Conservation (phyloP, 257 asterid genomes). For the Solanum sparsipilum region DNA sequence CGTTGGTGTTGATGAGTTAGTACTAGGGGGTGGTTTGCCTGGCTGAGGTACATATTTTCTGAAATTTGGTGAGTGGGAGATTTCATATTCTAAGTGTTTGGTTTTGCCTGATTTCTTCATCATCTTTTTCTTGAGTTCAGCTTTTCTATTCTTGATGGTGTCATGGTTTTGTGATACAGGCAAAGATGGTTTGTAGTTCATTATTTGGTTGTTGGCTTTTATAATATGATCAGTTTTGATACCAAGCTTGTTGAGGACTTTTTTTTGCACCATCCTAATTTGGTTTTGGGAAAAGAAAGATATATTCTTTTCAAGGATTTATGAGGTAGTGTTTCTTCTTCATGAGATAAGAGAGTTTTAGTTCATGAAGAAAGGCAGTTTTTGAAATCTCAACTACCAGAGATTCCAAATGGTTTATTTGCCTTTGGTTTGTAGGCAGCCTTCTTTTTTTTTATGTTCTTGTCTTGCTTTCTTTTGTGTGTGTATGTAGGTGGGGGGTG, state of each 20-base stretch:
- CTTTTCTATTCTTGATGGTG: conserved; percentile 21
- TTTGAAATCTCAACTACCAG: conserved; percentile 14
- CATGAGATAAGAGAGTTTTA: neutral
- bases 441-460: neutral
- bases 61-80: neutral
- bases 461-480: neutral
- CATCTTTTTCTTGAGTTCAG: conserved; percentile 61
- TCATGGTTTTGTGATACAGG: conserved; percentile 26
- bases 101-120: conserved; percentile 65
- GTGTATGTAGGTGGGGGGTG: neutral
- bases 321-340: neutral
- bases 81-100: conserved; percentile 20
- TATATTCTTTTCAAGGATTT: conserved; percentile 13
- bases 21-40: conserved; percentile 16
- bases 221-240: conserved; percentile 23
- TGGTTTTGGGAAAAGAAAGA: neutral
- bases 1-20: conserved; percentile 10
- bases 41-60: conserved; percentile 19
- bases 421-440: conserved; percentile 1
- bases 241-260: conserved; percentile 28
- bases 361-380: conserved; percentile 14
- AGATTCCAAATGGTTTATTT: conserved; percentile 28
- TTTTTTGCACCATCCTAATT: conserved; percentile 66
- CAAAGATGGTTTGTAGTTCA: conserved; percentile 24
- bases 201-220: conserved; percentile 13